Base-by-base conservation (phyloP, 2,329 filamentous ascomycete genomes). In the Trichoderma gracile region DNA sequence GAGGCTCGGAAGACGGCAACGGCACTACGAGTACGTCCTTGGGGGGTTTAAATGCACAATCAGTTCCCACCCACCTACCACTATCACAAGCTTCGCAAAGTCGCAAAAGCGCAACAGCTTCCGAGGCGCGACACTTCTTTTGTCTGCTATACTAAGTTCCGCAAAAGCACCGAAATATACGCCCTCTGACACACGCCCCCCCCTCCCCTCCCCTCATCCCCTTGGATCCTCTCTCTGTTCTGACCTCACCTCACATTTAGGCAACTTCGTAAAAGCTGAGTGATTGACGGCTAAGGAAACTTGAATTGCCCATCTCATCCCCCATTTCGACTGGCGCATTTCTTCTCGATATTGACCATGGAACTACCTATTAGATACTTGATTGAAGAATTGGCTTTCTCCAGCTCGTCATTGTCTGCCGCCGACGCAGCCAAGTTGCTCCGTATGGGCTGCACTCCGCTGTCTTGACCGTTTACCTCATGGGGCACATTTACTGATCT, bases 21-120 rank as follows among this genome's bases (percentile, higher is more conserved):
- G n/a, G n/a, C n/a, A n/a, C n/a, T 5, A 27, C 25, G 25, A 12
- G 59, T 40, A 52, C 17, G 58, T 45, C 58, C 23, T 61, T 61
- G 58, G 45, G 45, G 57, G 33, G 52, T 33, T 62, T 46, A 54
- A 54, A 52, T 54, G 59, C 59, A 54, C 38, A 40, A 40, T 45
- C 38, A 14, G 25, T 50, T 63, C 25, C 25, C 30, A 33, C 30
- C 30, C 30, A 2, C 30, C 30, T 33, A 8, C 30, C 30, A 56
- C 60, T 63, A 56, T 63, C 60, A 63, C 60, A 63, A 56, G 60
- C 58, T 45, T 61, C n/a, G 46, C 17, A n/a, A 21, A 45, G 21
- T n/a, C n/a, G n/a, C 47, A 49, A 40, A 19, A 47, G 40, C 33
- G 19, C 52, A 45, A 53, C 59, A 61, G 52, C 38, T 50, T 50